Base-by-base conservation (phyloP, 2,329 filamentous ascomycete genomes). In the Paraconiothyrium brasiliense region DNA sequence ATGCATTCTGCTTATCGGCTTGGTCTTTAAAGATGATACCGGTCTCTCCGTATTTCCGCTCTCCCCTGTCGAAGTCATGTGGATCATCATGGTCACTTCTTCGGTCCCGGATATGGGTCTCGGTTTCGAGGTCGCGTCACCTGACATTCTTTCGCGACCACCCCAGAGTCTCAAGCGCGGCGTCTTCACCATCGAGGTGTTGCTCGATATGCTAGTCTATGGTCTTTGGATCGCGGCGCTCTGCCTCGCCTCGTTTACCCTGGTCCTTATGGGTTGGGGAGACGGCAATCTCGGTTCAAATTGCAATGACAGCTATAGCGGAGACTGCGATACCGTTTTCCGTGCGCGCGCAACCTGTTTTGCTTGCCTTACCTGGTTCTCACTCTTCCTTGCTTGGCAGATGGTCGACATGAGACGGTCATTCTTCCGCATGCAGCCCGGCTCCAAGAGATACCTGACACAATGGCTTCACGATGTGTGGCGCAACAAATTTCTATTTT, bases 61-160 rank as follows among this genome's bases (percentile, higher is more conserved):
- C 48, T 89, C 92, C 0, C 92, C 93, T 0, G 88, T 97, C 11
- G 90, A 97, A 71, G 94, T 97, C 65, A 86, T 97, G 61, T 97
- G 92, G 93, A 92, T 97, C 77, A 97, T 97, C 79, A 94, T 97
- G 91, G 86, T 95, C 58, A 97, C 93, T 0, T 94, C 92, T 44
- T 92, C 90, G 7, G 88, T 95, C 77, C 93, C 93, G 1, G 93
- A 94, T 61, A 95, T 97, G 82, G 93, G 93, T 47, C 86, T 97
- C 0, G 92, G 93, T 22, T 90, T 93, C 68, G 93, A 97, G 78
- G 81, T 85, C 48, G 92, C 92, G 0, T 87, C 89, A 0, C 85
- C 87, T 1, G 91, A 94, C 73, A 89, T 97, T 63, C 92, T 97
- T 87, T 82, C 85, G 65, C 89, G 92, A 56, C 92, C 92, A 8